A percentile compares a stretch with the other conserved stretches of the same genome.
Evolutionary conservation across 257 asterid genomes (phyloP).

Genomic region (Primulina huaijiensis): DNA sequence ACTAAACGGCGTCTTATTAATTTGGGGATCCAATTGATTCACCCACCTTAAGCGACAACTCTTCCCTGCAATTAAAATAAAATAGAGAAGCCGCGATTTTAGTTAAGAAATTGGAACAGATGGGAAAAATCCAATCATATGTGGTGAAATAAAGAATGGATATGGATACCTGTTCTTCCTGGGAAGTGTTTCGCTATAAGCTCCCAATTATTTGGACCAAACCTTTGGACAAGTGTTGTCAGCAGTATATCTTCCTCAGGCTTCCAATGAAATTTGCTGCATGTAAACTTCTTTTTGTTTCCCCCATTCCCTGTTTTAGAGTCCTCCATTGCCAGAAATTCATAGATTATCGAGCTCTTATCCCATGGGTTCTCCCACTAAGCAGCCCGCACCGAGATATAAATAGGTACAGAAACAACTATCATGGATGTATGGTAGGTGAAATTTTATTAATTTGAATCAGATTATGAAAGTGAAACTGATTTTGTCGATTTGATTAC

Average conservation of each 20-base stretch:
- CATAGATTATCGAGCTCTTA: conserved; percentile 8
- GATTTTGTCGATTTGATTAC: conserved; percentile 33
- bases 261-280: conserved; percentile 33
- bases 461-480: conserved; percentile 13
- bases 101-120: conserved; percentile 19
- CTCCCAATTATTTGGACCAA: conserved; percentile 39
- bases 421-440: conserved; percentile 26
- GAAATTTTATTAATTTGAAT: conserved; percentile 16
- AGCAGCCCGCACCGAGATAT: conserved; percentile 14
- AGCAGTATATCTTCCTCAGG: conserved; percentile 37
- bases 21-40: conserved; percentile 40
- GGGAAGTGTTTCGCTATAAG: conserved; percentile 31
- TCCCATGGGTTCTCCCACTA: conserved; percentile 20
- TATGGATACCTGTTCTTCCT: conserved; percentile 39
- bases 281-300: conserved; percentile 11
- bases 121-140: neutral
- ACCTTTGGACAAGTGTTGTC: conserved; percentile 18
- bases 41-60: conserved; percentile 53
- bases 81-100: conserved; percentile 10
- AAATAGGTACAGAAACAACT: conserved; percentile 17
- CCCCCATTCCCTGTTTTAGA: neutral
- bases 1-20: conserved; percentile 35
- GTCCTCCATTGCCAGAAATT: conserved; percentile 29
- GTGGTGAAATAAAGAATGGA: conserved; percentile 8
- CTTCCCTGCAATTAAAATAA: conserved; percentile 33